A percentile compares a stretch with the other conserved stretches of the same genome.
Conservation (phyloP, 495 filamentous ascomycete genomes). For the Geoglossum glabrum region DNA sequence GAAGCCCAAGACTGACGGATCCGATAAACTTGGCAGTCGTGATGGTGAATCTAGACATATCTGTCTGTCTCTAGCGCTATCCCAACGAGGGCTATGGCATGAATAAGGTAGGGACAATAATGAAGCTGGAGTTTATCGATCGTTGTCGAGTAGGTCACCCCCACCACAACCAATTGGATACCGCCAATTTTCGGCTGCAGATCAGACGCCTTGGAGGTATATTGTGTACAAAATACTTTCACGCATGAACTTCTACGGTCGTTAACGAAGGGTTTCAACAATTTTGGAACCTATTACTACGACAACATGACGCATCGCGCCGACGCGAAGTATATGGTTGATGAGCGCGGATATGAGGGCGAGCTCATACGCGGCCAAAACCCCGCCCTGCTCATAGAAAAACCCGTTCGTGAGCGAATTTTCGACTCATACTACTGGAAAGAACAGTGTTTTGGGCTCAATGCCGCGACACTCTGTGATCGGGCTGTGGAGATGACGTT, state of each 20-base stretch:
- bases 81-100: neutral
- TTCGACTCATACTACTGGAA: slow-evolving; percentile 93
- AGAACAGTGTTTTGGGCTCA: slow-evolving; percentile 91
- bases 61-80: slow-evolving; percentile 6
- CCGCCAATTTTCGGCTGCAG: neutral
- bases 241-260: too few relatives aligned
- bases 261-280: neutral
- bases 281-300: neutral
- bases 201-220: neutral
- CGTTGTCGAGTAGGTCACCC: too few relatives aligned
- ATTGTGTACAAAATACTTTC: too few relatives aligned
- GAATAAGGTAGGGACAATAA: neutral
- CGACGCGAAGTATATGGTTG: slow-evolving; percentile 55
- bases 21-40: slow-evolving; percentile 75
- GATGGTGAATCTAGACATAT: slow-evolving; percentile 49
- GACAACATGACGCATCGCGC: slow-evolving; percentile 34
- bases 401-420: slow-evolving; percentile 84
- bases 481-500: slow-evolving; percentile 66
- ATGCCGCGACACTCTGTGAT: slow-evolving; percentile 75
- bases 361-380: slow-evolving; percentile 58
- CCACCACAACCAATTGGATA: neutral
- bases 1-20: slow-evolving; percentile 63
- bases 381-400: slow-evolving; percentile 76
- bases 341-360: slow-evolving; percentile 57
- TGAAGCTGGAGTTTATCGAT: neutral